A percentile compares a stretch with the other conserved stretches of the same genome.
Conservation (phyloP, 306 rosid genomes). For the Leucaena leucocephala region DNA sequence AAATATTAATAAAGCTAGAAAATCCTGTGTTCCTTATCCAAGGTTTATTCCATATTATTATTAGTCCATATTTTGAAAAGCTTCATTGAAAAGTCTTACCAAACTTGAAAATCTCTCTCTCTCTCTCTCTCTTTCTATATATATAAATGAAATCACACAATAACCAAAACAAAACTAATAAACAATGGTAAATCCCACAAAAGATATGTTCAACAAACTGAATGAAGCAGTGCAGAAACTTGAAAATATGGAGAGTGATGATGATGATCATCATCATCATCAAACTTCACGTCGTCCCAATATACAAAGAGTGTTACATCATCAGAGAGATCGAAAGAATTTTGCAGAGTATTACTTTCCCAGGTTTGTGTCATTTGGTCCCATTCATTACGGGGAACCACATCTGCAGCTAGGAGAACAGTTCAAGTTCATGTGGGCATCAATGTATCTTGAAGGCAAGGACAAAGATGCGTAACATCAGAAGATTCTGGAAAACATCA, state of each 20-base stretch:
- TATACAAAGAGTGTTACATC: background rate
- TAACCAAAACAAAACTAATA: background rate
- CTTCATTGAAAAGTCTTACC: background rate
- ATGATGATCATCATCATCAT: background rate
- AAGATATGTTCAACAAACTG: background rate
- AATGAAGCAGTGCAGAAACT: background rate
- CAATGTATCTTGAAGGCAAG: background rate
- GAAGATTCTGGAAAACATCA: background rate
- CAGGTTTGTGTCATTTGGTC: conserved; percentile 1
- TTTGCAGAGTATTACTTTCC: background rate
- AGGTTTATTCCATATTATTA: background rate
- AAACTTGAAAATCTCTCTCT: background rate
- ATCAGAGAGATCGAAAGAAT: background rate
- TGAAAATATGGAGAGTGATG: background rate
- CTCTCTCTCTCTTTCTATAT: no score
- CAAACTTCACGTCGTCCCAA: background rate
- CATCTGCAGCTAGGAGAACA: background rate
- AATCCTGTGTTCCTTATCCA: background rate
- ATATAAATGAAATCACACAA: background rate
- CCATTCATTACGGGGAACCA: background rate
- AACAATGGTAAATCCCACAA: background rate
- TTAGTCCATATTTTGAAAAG: background rate
- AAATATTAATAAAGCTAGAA: background rate
- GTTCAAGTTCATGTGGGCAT: background rate
- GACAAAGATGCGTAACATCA: background rate